Conservation (phyloP, 2,329 filamentous ascomycete species). For the Kalaharituber pfeilii region DNA sequence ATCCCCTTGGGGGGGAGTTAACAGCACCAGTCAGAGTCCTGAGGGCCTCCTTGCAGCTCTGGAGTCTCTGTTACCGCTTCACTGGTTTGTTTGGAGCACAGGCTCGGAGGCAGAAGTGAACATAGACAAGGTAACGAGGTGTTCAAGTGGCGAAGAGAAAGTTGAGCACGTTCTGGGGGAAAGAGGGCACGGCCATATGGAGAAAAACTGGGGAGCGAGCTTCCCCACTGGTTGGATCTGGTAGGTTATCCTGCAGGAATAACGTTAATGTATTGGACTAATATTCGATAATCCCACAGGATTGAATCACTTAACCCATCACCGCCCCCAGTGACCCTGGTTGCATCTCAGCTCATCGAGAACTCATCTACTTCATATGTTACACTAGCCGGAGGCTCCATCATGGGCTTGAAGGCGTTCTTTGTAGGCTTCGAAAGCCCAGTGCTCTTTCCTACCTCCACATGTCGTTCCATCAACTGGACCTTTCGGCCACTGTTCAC, state of each 20-base stretch:
- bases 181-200: conserved; percentile 31
- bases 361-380: conserved; percentile 7
- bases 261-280: no score
- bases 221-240: conserved; percentile 17
- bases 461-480: not conserved
- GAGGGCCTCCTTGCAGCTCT: conserved; percentile 28
- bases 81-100: conserved; percentile 36
- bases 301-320: not conserved
- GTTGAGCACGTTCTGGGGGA: conserved; percentile 22
- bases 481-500: not conserved
- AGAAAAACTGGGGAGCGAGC: conserved; percentile 34
- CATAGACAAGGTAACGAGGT: conserved; percentile 24
- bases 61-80: conserved; percentile 32
- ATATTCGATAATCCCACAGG: no score
- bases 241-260: no score
- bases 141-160: conserved; percentile 11
- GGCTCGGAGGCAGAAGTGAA: conserved; percentile 28
- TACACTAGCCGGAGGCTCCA: conserved; percentile 26
- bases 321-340: no score
- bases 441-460: not conserved
- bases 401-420: conserved; percentile 31
- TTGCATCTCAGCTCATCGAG: no score
- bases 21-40: conserved; percentile 25
- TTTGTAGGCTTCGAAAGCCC: conserved; percentile 28
- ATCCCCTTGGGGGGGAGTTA: conserved; percentile 27